Base-by-base conservation (phyloP, 163 green algal genomes). In the Chlorella variabilis region DNA sequence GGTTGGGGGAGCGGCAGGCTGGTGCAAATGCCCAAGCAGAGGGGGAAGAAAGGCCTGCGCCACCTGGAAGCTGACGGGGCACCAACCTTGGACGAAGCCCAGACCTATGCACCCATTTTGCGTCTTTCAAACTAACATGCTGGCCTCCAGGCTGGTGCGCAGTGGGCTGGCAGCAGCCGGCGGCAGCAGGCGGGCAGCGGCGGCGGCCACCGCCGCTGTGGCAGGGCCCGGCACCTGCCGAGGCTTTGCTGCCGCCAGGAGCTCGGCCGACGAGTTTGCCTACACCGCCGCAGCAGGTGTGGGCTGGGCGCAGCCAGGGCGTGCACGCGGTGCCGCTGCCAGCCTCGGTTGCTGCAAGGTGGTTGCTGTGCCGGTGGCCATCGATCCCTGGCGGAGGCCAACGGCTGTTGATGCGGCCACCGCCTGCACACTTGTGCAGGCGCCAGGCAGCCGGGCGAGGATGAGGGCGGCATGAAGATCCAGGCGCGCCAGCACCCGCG, bases 391-490 rank as follows among this genome's bases (percentile, higher is more conserved):
- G n/a, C n/a, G n/a, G n/a, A n/a, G n/a, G n/a, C n/a, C n/a, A n/a
- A n/a, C n/a, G n/a, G n/a, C n/a, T n/a, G n/a, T n/a, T n/a, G n/a
- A 39, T 29, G 62, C 62, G 9, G 34, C 31, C 15, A 31, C 17
- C 34, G 62, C 33, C 15, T 54, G 45, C n/a, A 15, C 45, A 54
- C 45, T 54, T 45, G 62, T 49, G 58, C 71, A 78, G 75, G 63
- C 20, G 8, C 9, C 6, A 21, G 11, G 18, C n/a, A 17, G 45
- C 31, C 42, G 15, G 54, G 65, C 4, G 65, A 81, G 17, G 54
- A 81, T n/a, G 75, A 81, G 42, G 56, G 51, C 0, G 17, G 38
- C 51, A 68, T 68, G 51, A 68, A 77, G 36, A 29, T 63, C 18
- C 54, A 63, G 18, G 45, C 15, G 15, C 11, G 45, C 45, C 11